phyloP scores from a whole-genome alignment of 176 grass and related monocot genomes.

The Luzula sylvatica region DNA sequence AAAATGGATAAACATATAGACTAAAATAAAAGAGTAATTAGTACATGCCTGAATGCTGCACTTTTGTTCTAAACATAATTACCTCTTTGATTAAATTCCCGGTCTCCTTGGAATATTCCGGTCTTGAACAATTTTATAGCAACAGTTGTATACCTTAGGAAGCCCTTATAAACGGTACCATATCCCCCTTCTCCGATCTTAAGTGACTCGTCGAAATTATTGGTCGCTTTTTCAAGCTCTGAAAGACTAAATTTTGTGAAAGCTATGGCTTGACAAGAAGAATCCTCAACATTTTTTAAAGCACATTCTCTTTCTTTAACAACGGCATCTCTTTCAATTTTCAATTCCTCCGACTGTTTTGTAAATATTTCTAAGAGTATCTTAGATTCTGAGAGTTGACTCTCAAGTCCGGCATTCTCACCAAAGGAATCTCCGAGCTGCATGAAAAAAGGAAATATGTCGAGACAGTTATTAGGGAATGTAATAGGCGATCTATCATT shows the following conservation, averaged over 20 bases:
- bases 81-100: constrained; percentile 64
- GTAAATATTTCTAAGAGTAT: too few species aligned
- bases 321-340: constrained; percentile 19
- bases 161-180: constrained; percentile 59
- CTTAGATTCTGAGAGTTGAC: too few species aligned
- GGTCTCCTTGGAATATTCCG: constrained; percentile 26
- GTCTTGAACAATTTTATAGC: constrained; percentile 56
- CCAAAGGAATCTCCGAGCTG: too few species aligned
- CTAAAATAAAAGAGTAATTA: too few species aligned
- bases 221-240: constrained; percentile 43
- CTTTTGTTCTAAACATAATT: constrained; percentile 9
- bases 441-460: too few species aligned
- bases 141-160: constrained; percentile 43
- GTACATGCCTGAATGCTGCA: too few species aligned
- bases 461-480: too few species aligned
- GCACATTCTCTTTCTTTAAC: constrained; percentile 13
- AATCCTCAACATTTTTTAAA: not conserved
- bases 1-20: too few species aligned
- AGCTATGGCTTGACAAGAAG: not conserved
- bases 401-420: too few species aligned
- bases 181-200: constrained; percentile 57
- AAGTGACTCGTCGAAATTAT: constrained; percentile 32
- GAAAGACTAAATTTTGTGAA: constrained; percentile 37
- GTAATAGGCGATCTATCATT: too few species aligned
- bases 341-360: too few species aligned